Evolutionary conservation across 352 stramenopile species (phyloP).

Genomic region (Pythium pectinolyticum): DNA sequence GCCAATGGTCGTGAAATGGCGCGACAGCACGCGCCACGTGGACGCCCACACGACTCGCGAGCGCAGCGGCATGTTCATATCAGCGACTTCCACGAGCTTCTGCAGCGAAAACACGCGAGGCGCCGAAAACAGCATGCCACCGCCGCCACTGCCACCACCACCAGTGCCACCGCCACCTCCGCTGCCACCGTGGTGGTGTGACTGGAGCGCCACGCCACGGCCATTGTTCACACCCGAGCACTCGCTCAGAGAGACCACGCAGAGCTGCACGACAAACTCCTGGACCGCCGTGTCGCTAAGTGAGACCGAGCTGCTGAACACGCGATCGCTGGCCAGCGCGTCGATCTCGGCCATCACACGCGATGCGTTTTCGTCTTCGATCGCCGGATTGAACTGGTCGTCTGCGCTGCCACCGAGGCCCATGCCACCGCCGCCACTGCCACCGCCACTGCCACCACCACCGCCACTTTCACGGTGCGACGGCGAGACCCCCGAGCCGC

Average conservation of each 20-base stretch:
- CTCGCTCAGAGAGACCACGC: constrained; percentile 90
- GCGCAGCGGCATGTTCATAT: constrained; percentile 99
- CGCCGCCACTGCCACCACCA: constrained; percentile 27
- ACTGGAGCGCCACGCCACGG: constrained; percentile 29
- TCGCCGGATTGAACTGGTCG: constrained; percentile 66
- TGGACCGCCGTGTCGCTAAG: constrained; percentile 77
- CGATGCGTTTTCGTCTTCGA: constrained; percentile 84
- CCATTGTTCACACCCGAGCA: constrained; percentile 66
- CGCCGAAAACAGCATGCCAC: constrained; percentile 41
- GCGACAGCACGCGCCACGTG: constrained; percentile 96
- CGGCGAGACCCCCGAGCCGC: constrained; percentile 37
- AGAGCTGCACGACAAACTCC: constrained; percentile 91
- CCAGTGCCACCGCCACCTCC: no score
- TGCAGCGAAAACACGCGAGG: constrained; percentile 98
- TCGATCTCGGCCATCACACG: constrained; percentile 86
- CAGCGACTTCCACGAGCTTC: constrained; percentile 98
- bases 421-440: constrained; percentile 34
- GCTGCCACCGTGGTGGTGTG: constrained; percentile 24
- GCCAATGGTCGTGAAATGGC: constrained; percentile 97
- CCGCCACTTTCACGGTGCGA: constrained; percentile 52
- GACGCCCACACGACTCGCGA: constrained; percentile 97
- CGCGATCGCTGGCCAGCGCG: constrained; percentile 83
- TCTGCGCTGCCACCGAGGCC: constrained; percentile 36
- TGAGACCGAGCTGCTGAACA: constrained; percentile 89
- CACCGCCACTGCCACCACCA: constrained; percentile 8